Conservation (phyloP, 306 rosid genomes). For the Cucurbita ficifolia region DNA sequence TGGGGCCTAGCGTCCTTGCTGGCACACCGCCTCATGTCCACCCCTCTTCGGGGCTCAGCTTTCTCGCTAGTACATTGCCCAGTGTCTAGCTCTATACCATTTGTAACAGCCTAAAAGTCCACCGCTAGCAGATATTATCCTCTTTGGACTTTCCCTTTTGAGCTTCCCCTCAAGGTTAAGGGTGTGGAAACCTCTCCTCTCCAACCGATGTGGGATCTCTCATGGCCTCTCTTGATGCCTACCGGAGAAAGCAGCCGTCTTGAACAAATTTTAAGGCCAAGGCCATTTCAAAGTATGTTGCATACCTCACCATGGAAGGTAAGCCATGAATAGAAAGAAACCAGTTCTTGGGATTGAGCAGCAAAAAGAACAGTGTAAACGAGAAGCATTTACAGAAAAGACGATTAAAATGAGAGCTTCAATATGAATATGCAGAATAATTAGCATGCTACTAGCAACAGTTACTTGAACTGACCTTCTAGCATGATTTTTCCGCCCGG, state of each 20-base stretch:
- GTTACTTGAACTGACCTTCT: constrained; percentile 33
- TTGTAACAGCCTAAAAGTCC: too few relatives aligned
- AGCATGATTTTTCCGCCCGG: constrained; percentile 27
- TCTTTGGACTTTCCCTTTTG: too few relatives aligned
- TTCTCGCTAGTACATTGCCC: too few relatives aligned
- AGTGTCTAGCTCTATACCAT: too few relatives aligned
- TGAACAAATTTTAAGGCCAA: neutral
- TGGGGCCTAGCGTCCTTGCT: too few relatives aligned
- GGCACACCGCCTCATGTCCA: too few relatives aligned
- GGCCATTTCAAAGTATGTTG: neutral
- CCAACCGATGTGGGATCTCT: too few relatives aligned
- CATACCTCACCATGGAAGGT: neutral
- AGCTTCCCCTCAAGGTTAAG: too few relatives aligned
- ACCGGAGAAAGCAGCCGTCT: neutral
- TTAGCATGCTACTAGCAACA: neutral
- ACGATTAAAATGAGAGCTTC: neutral
- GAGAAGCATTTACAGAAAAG: neutral
- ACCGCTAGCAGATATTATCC: too few relatives aligned
- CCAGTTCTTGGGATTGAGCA: neutral
- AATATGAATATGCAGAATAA: neutral
- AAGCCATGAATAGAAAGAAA: neutral
- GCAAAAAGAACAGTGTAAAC: neutral
- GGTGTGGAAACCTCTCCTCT: too few relatives aligned
- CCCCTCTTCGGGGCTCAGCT: too few relatives aligned
- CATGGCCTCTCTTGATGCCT: neutral